Base-by-base conservation (phyloP, 75 land plant species). In the Gnetum montanum region DNA sequence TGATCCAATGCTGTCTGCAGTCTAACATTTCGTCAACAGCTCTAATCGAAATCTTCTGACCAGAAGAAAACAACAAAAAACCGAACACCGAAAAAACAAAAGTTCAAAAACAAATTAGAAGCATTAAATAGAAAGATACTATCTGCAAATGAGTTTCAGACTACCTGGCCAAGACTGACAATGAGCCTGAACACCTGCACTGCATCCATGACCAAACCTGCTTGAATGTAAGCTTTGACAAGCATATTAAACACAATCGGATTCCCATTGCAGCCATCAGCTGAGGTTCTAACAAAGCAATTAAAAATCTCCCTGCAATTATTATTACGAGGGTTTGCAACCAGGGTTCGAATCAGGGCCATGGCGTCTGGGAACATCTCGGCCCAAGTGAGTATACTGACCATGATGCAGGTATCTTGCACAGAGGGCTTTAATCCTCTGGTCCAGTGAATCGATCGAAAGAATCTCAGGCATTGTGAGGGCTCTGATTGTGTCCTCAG, bases 201-300 rank as follows among this genome's bases (percentile, higher is more conserved):
- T 37, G 68, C 70, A 26, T 74, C 72, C 43, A 12, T 4, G 29
- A 65, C 30, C 52, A 38, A 43, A 15, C 70, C 75, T 1, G 11
- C 6, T 34, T 46, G 67, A 6, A 68, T 57, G 71, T 68, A 82
- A 19, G 66, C 75, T 75, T 78, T 78, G 54, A 82, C 58, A 1
- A 82, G 72, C 75, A 78, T 64, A 44, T 65, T 69, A 64, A 78
- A 74, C 6, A 74, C 67, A 12, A 65, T 53, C n/a, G 71, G 71
- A 50, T 74, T 45, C 60, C 68, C 64, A 30, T 68, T 74, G 66
- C 81, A 77, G 12, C 58, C 61, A 15, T 72, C 47, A 1, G 34
- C 48, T 29, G 54, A 46, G 34, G 26, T 6, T 2, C 68, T 45
- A 60, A 72, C 25, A 6, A 15, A 22, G 15, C 51, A 24, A 31